phyloP scores from a whole-genome alignment of 2,329 filamentous ascomycete species.

The Pseudogymnoascus sp. region DNA sequence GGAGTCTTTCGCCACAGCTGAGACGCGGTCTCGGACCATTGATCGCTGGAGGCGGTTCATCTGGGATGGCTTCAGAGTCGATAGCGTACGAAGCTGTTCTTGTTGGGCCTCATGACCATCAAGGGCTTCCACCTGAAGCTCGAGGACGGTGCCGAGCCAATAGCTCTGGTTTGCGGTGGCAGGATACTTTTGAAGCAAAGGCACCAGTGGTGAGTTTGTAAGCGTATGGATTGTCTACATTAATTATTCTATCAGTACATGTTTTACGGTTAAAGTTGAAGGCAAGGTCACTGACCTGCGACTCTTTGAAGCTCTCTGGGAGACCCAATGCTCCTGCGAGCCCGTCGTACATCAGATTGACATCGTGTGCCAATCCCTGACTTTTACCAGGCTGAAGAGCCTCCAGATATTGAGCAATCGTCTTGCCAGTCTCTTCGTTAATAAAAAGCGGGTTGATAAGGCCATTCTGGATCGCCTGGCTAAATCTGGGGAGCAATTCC shows the following conservation, averaged over 20 bases:
- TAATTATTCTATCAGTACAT: constrained; percentile 29
- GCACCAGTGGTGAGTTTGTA: constrained; percentile 47
- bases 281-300: constrained; percentile 37
- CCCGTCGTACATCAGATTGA: constrained; percentile 21
- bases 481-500: constrained; percentile 24
- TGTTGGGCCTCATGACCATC: constrained; percentile 36
- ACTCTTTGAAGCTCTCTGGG: constrained; percentile 29
- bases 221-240: constrained; percentile 50
- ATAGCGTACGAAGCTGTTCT: constrained; percentile 34
- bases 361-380: constrained; percentile 19
- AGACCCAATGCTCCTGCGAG: constrained; percentile 21
- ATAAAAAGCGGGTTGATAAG: neutral
- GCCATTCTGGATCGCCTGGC: constrained; percentile 14
- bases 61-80: constrained; percentile 41
- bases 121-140: constrained; percentile 41
- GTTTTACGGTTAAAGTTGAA: constrained; percentile 22
- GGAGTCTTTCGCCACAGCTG: constrained; percentile 52
- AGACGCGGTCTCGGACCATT: constrained; percentile 44
- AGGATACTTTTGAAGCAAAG: constrained; percentile 36
- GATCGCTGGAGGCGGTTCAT: constrained; percentile 57
- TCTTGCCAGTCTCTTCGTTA: neutral
- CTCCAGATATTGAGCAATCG: constrained; percentile 19
- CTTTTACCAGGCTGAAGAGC: constrained; percentile 21
- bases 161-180: constrained; percentile 26
- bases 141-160: constrained; percentile 48